These are phyloP conservation scores for Falciphora oryzae DNA, from an alignment of 2,329 filamentous ascomycete species.

Conservation along the genomic window DNA sequence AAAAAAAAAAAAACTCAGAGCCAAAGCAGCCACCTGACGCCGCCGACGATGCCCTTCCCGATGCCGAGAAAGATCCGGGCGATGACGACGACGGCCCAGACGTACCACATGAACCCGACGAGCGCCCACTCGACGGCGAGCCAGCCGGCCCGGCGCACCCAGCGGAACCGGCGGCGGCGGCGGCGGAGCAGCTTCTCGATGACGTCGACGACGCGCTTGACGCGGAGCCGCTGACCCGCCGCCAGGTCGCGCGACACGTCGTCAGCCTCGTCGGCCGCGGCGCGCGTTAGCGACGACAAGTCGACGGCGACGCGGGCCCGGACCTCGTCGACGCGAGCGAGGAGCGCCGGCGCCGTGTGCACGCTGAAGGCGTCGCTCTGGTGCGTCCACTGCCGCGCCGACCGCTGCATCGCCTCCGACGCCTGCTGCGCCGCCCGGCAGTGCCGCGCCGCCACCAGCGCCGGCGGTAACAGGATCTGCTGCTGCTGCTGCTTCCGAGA, in stretches of 20 bases:
- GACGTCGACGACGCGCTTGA: conserved; percentile 74
- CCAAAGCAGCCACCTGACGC: conserved; percentile 80
- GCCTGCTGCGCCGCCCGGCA: conserved; percentile 42
- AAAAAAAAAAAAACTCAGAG: conserved; percentile 37
- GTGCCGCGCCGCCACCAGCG: conserved; percentile 16
- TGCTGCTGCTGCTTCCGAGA: conserved; percentile 6
- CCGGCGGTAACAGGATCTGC: conserved; percentile 23
- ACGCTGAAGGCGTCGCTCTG: conserved; percentile 54
- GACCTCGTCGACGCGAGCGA: conserved; percentile 40
- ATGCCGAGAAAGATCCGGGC: conserved; percentile 59
- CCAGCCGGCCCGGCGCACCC: conserved; percentile 72
- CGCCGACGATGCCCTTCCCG: conserved; percentile 51
- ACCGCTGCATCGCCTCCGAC: conserved; percentile 39
- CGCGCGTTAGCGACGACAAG: conserved; percentile 55
- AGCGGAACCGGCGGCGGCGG: conserved; percentile 61
- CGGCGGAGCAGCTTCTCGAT: conserved; percentile 72
- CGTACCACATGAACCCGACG: conserved; percentile 87
- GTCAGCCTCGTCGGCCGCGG: conserved; percentile 72
- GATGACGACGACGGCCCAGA: conserved; percentile 84
- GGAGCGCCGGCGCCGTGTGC: conserved; percentile 49
- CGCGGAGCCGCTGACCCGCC: conserved; percentile 68
- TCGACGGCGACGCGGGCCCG: conserved; percentile 45
- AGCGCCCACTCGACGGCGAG: conserved; percentile 81
- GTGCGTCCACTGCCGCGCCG: conserved; percentile 49
- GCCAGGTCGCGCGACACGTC: conserved; percentile 70